Evolutionary conservation across 768 basidiomycete species (phyloP), one percentile per base, ranked within the genome.

Genomic region (Boletus edulis): DNA sequence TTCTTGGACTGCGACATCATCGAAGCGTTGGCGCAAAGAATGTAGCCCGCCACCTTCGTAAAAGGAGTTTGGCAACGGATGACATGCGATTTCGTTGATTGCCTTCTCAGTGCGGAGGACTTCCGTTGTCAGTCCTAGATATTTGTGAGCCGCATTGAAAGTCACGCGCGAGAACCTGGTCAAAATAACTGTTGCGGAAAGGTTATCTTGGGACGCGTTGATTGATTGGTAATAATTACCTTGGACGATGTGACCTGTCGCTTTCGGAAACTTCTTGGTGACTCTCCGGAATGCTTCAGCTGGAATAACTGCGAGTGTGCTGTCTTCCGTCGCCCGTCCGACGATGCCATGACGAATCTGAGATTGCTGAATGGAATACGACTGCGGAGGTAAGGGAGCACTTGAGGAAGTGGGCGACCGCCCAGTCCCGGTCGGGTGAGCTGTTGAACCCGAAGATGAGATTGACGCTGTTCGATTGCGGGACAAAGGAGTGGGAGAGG

Each of bases 101-200:
- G 91, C 90, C 67, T 97, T 93, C 73, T 99, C 97, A 3, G 97
- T 96, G 34, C 94, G 85, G 35, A 99, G 85, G 5, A 98, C 91
- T 71, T 99, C 97, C 17, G 87, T 85, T 0, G 97, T 99, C 50
- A 99, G 69, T 7, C 97, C 97, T 7, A 99, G 83, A 69, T 97
- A 99, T 64, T 89, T 89, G 71, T 98, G 97, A 0, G 97, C 95
- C 11, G 96, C 97, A 67, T 89, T 91, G 77, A 99, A 98, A 0
- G 97, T 99, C 12, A 98, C 97, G 24, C 97, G 85, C 20, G 94
- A 94, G 68, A 99, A 96, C 3, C 97, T 83, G 4, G 97, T 97
- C 56, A 99, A 74, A 57, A 99, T 97, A 34, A 98, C 95, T 88
- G 61, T 17, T 54, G 49, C n/a, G 14, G 43, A 48, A 49, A 12